Evolutionary conservation across 2,329 filamentous ascomycete species (phyloP), one percentile per base, ranked within the genome.

Genomic region (Cytospora piceicola): DNA sequence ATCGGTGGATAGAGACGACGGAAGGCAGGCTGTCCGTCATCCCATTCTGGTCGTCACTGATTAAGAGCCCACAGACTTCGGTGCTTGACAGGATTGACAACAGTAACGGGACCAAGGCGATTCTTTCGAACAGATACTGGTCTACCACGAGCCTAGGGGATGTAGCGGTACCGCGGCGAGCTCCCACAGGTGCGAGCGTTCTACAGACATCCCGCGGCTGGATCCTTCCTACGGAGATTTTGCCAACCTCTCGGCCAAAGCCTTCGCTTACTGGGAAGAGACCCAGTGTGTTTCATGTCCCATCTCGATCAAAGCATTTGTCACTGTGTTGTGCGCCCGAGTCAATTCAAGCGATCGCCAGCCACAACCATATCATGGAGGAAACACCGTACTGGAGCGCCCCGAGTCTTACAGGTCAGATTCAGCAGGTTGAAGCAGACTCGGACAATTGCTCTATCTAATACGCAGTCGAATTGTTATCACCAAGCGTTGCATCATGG

Each of bases 401-500:
- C 20, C 46, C n/a, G 9, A 49, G 11, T 49, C n/a, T 14, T 4
- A 49, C n/a, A 14, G 4, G 1, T n/a, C 46, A 14, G 17, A 8
- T n/a, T 49, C 46, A 4, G 1, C n/a, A 49, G 46, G 46, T 12
- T 14, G 46, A 12, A 24, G 46, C 46, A 4, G 14, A 24, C 22
- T 24, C 9, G 46, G 7, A n/a, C 39, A 15, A 14, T 4, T 39
- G 29, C 51, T 57, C 22, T 53, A 63, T 51, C 30, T 46, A 27
- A 39, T 27, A 39, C 55, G 49, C 54, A 51, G 49, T 61, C 42
- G 46, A 24, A 34, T n/a, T 49, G 15, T 22, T 34, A 65, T 54
- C 70, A 69, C 69, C 30, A 59, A 51, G 63, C 34, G 51, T 52
- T 42, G 29, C 67, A 63, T 64, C 20, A 51, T 15, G 58, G 30